A percentile compares a stretch with the other conserved stretches of the same genome.
Evolutionary conservation across 2,329 filamentous ascomycete genomes (phyloP).

Genomic region (Beauveria sp.): DNA sequence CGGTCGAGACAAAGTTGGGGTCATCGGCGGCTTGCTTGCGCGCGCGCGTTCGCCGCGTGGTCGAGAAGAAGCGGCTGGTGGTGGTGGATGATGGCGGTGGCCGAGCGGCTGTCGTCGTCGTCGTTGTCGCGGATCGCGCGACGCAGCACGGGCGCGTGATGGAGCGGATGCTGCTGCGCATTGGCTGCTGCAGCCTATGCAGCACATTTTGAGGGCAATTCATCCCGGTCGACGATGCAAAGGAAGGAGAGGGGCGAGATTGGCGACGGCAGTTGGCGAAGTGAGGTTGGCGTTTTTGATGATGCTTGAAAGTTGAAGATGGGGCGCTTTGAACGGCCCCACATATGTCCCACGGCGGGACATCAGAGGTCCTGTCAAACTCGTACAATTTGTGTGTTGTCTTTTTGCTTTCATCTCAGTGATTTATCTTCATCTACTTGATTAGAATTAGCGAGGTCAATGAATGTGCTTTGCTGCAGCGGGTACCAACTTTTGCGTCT

Average conservation of each 20-base stretch:
- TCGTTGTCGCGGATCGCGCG: background rate
- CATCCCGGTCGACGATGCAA: constrained; percentile 17
- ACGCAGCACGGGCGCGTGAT: constrained; percentile 3
- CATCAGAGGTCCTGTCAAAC: too few relatives aligned
- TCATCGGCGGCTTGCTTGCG: constrained; percentile 56
- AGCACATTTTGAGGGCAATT: constrained; percentile 21
- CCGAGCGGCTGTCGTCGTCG: background rate
- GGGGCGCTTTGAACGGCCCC: background rate
- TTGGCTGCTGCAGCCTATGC: constrained; percentile 18
- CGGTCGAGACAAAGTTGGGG: constrained; percentile 72
- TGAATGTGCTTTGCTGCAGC: too few relatives aligned
- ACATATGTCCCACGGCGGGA: background rate
- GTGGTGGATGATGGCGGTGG: too few relatives aligned
- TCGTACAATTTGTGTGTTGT: too few relatives aligned
- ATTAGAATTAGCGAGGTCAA: too few relatives aligned
- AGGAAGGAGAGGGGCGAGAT: constrained; percentile 7
- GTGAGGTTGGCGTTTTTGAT: background rate
- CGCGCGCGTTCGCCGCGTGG: constrained; percentile 13
- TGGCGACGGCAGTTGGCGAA: background rate
- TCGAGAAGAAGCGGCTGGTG: constrained; percentile 13
- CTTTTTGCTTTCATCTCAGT: background rate
- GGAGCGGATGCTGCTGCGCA: background rate
- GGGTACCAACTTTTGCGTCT: too few relatives aligned
- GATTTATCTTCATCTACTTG: too few relatives aligned
- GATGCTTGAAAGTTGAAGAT: background rate